Evolutionary conservation across 2,329 filamentous ascomycete genomes (phyloP), one percentile per base, ranked within the genome.

Genomic region (Diaporthe australafricana): DNA sequence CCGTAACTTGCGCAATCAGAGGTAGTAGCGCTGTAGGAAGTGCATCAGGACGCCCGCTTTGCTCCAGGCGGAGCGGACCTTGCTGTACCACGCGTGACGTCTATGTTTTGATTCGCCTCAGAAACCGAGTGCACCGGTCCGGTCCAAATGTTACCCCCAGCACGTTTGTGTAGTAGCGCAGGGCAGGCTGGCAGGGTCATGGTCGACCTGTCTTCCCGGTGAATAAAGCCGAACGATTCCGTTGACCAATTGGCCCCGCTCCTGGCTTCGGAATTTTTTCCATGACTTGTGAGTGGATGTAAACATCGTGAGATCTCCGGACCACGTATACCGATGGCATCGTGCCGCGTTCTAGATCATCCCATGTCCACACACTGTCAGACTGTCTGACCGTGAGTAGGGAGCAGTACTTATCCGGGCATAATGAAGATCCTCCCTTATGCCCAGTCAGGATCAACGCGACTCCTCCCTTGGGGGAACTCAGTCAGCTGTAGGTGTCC

Each of bases 101-200:
- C 32, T 35, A 9, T 35, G 5, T 35, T 35, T 35, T 35, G 32
- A 9, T 35, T 35, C 32, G 32, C 9, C 32, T 35, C n/a, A 35
- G 9, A 35, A 35, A 35, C 32, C 32, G n/a, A n/a, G n/a, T n/a
- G n/a, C n/a, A n/a, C n/a, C n/a, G n/a, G n/a, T n/a, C n/a, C n/a
- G n/a, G n/a, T n/a, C 47, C 47, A 20, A 50, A 50, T n/a, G 8
- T 50, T 50, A 27, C 22, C 48, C 48, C 9, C 17, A 22, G 42
- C 42, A 9, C 42, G 7, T 7, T n/a, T 22, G 42, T 9, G 4
- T n/a, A 47, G 30, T 38, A 27, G n/a, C n/a, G n/a, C n/a, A n/a
- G n/a, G n/a, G n/a, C n/a, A n/a, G n/a, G n/a, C n/a, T n/a, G n/a
- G 7, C 20, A 63, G 42, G 42, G 57, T 48, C 60, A 63, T 48